phyloP scores from a whole-genome alignment of 1,284 basidiomycete genomes.

The Ganoderma sinense region DNA sequence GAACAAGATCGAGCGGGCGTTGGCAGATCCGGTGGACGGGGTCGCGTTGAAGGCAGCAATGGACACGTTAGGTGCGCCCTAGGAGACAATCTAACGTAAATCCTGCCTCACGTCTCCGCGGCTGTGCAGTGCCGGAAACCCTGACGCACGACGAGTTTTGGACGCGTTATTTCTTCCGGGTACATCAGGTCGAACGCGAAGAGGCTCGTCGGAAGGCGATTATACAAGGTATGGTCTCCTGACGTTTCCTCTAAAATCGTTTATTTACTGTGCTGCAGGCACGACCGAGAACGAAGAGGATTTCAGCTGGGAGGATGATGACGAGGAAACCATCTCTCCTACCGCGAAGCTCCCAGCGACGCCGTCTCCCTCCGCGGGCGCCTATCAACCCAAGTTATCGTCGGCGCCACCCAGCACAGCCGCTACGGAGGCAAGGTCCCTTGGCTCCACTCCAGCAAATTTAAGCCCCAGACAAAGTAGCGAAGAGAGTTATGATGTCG shows the following conservation, averaged over 20 bases:
- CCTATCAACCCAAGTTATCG: conserved; percentile 5
- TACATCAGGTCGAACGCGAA: conserved; percentile 85
- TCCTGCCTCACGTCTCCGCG: neutral
- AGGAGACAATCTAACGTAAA: neutral
- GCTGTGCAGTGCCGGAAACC: conserved; percentile 68
- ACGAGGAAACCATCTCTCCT: conserved; percentile 56
- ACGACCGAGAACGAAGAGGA: conserved; percentile 73
- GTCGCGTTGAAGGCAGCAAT: conserved; percentile 64
- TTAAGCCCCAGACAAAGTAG: conserved; percentile 65
- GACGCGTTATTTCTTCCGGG: conserved; percentile 92
- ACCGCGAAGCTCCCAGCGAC: conserved; percentile 34
- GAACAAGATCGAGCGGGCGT: conserved; percentile 54
- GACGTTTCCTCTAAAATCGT: neutral
- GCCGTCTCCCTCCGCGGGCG: conserved; percentile 1
- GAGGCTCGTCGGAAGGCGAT: conserved; percentile 85
- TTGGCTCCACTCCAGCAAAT: conserved; percentile 45
- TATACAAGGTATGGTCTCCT: conserved; percentile 66
- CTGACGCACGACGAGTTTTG: conserved; percentile 83
- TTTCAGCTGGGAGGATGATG: conserved; percentile 85
- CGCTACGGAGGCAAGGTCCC: conserved; percentile 37
- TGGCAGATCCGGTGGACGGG: conserved; percentile 62
- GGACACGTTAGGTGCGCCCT: conserved; percentile 62
- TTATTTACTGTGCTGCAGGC: conserved; percentile 43
- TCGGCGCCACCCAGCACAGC: conserved; percentile 22
- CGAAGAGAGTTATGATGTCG: conserved; percentile 78